phyloP scores from a whole-genome alignment of 2,329 filamentous ascomycete species.

The Arthrobotrys musiformis region DNA sequence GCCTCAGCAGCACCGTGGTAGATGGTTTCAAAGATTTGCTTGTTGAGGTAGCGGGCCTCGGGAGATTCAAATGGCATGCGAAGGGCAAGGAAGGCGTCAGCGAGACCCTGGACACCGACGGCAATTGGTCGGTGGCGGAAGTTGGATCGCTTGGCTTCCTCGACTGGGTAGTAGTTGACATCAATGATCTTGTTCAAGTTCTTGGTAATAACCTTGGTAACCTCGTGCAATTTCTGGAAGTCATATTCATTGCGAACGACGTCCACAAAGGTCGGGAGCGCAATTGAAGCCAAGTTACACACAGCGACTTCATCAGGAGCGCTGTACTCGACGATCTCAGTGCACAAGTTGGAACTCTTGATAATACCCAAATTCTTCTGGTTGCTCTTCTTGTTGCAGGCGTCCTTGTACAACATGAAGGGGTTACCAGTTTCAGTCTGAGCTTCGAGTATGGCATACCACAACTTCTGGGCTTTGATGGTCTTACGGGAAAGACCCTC shows the following conservation, averaged over 20 bases:
- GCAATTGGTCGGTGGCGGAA: constrained; percentile 96
- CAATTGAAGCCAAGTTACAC: constrained; percentile 95
- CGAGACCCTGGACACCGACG: constrained; percentile 96
- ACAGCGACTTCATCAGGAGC: constrained; percentile 98
- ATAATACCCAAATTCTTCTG: constrained; percentile 99
- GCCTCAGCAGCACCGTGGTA: constrained; percentile 94
- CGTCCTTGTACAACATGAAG: constrained; percentile 99
- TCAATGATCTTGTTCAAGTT: constrained; percentile 99
- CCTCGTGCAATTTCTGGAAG: constrained; percentile 96
- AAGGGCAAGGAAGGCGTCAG: constrained; percentile 96
- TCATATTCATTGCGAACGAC: constrained; percentile 85
- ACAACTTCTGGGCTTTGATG: constrained; percentile 97
- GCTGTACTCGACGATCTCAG: constrained; percentile 97
- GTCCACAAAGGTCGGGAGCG: constrained; percentile 90
- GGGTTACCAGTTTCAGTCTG: constrained; percentile 99
- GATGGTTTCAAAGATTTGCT: constrained; percentile 99
- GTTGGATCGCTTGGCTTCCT: constrained; percentile 93
- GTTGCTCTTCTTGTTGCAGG: constrained; percentile 99
- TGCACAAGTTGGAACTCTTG: constrained; percentile 98
- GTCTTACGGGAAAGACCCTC: constrained; percentile 89
- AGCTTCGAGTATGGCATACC: constrained; percentile 97
- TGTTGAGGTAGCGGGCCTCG: constrained; percentile 92
- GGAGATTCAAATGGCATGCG: constrained; percentile 97
- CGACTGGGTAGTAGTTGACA: constrained; percentile 97
- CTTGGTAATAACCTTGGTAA: constrained; percentile 87